phyloP scores from a whole-genome alignment of 495 filamentous ascomycete species.

The Xylaria flabelliformis region DNA sequence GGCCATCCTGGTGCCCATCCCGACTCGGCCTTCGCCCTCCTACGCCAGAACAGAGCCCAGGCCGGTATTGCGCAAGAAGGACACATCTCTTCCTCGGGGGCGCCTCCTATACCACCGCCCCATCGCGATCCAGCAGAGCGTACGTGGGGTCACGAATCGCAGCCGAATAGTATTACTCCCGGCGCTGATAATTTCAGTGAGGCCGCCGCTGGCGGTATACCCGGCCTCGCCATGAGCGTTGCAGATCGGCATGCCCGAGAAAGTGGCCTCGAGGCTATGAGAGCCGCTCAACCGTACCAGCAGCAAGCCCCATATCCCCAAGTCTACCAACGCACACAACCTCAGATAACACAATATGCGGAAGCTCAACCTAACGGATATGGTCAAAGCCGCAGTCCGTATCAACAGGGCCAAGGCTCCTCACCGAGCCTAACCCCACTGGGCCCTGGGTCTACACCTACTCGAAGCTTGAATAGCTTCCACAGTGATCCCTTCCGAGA shows the following conservation, averaged over 20 bases:
- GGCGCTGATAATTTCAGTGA: conserved; percentile 78
- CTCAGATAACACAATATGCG: conserved; percentile 34
- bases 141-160: conserved; percentile 42
- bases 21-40: conserved; percentile 20
- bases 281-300: conserved; percentile 48
- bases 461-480: conserved; percentile 36
- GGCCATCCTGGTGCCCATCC: conserved; percentile 50
- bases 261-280: conserved; percentile 73
- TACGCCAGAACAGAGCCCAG: conserved; percentile 22
- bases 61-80: conserved; percentile 30
- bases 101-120: conserved; percentile 33
- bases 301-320: conserved; percentile 45
- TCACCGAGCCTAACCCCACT: conserved; percentile 30
- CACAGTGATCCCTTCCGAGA: conserved; percentile 40
- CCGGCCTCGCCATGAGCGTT: conserved; percentile 75
- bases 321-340: conserved; percentile 37
- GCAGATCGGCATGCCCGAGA: conserved; percentile 75
- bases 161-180: conserved; percentile 67
- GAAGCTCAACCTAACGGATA: conserved; percentile 32
- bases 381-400: conserved; percentile 27
- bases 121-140: conserved; percentile 39
- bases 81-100: conserved; percentile 32
- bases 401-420: conserved; percentile 27
- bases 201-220: conserved; percentile 73
- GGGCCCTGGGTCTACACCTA: conserved; percentile 30